These are phyloP conservation scores for Colletotrichum paranaense DNA, from an alignment of 2,329 filamentous ascomycete genomes.

Conservation along the genomic window DNA sequence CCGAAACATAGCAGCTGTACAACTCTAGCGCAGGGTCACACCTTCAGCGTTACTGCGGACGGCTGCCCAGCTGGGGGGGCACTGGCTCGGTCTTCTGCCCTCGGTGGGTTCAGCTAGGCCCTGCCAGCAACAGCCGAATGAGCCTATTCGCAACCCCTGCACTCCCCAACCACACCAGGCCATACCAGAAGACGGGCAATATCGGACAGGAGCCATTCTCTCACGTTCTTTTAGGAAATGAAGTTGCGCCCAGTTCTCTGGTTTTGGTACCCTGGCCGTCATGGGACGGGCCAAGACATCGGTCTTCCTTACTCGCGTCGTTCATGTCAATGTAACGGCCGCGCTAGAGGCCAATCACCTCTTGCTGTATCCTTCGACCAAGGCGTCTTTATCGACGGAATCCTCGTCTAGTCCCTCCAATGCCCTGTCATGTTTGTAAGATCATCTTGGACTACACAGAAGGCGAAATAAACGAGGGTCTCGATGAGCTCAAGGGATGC, in stretches of 20 bases:
- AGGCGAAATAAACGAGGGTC: constrained; percentile 16
- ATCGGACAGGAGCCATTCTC: not conserved
- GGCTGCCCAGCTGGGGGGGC: constrained; percentile 8
- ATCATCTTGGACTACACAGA: not conserved
- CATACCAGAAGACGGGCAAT: too few relatives aligned
- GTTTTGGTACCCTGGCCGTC: not conserved
- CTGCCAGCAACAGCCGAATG: constrained; percentile 8
- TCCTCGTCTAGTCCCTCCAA: not conserved
- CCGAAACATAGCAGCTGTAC: constrained; percentile 12
- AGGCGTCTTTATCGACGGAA: not conserved
- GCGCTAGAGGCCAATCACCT: constrained; percentile 6
- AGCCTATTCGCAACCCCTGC: constrained; percentile 31
- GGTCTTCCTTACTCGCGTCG: constrained; percentile 5
- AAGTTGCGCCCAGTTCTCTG: not conserved
- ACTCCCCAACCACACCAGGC: not conserved
- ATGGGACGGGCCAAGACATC: not conserved
- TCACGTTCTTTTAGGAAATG: not conserved
- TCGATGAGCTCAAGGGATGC: not conserved
- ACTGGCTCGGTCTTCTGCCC: constrained; percentile 7
- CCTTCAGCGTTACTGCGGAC: not conserved
- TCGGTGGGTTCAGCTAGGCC: not conserved
- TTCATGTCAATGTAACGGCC: constrained; percentile 6
- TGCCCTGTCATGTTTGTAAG: not conserved
- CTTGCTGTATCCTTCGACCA: too few relatives aligned
- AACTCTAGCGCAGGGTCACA: not conserved